Percentiles rank a stretch among this genome's conserved stretches.
phyloP scores from a whole-genome alignment of 306 rosid species.

The Castanea mollissima region DNA sequence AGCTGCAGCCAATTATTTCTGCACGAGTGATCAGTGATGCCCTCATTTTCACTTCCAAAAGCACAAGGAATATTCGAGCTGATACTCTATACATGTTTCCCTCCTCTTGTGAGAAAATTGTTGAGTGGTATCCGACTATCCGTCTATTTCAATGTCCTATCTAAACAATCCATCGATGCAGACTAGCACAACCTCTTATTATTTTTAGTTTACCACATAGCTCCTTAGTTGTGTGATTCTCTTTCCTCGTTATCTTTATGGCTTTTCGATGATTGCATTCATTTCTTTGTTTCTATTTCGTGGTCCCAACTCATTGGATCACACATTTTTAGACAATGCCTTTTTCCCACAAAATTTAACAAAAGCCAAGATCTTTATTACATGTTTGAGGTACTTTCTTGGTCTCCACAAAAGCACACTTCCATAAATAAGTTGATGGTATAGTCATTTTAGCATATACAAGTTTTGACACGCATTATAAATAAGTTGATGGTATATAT shows the following conservation, averaged over 20 bases:
- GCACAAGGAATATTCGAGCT: slow-evolving; percentile 28
- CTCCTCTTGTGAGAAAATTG: slow-evolving; percentile 24
- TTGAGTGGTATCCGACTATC: slow-evolving; percentile 4
- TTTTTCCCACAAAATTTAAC: no score
- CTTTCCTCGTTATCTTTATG: slow-evolving; percentile 20
- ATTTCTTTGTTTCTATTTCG: slow-evolving; percentile 11
- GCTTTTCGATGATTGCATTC: background rate
- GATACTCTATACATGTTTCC: slow-evolving; percentile 9
- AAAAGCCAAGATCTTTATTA: no score
- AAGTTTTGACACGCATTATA: no score
- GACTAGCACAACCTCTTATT: background rate
- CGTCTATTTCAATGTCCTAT: slow-evolving; percentile 20
- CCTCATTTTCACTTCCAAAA: slow-evolving; percentile 19
- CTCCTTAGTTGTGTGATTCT: slow-evolving; percentile 23
- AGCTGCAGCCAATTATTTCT: slow-evolving; percentile 12
- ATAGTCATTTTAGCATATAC: no score
- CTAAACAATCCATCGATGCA: background rate
- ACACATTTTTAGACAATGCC: background rate
- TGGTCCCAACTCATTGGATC: slow-evolving; percentile 17
- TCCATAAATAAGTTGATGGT: no score
- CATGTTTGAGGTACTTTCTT: no score
- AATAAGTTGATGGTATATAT: no score
- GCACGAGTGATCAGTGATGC: slow-evolving; percentile 6
- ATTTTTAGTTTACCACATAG: background rate
- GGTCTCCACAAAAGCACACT: no score